Evolutionary conservation across 1,139 yeast genomes (phyloP).

Genomic region (Candida sanyaensis): DNA sequence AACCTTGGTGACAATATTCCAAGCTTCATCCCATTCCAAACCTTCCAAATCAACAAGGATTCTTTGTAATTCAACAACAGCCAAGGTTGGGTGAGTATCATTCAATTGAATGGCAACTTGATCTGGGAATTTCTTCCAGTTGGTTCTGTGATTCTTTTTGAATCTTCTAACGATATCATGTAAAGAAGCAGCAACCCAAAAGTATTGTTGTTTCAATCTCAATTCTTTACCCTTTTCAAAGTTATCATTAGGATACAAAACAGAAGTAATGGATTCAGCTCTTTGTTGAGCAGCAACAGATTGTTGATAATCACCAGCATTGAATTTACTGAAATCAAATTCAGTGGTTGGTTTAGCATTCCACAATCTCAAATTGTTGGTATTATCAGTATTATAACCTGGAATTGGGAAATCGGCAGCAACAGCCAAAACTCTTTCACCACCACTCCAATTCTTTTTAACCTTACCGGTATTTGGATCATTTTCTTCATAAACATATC

Average conservation of each 20-base stretch:
- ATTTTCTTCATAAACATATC: slow-evolving; percentile 66
- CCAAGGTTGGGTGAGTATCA: slow-evolving; percentile 94
- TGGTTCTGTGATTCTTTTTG: slow-evolving; percentile 67
- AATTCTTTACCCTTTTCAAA: slow-evolving; percentile 89
- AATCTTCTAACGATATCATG: slow-evolving; percentile 91
- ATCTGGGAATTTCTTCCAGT: slow-evolving; percentile 84
- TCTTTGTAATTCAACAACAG: slow-evolving; percentile 87
- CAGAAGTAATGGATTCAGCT: slow-evolving; percentile 92
- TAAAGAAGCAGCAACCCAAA: slow-evolving; percentile 95
- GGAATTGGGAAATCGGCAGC: slow-evolving; percentile 96
- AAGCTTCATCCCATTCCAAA: slow-evolving; percentile 79
- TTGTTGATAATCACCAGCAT: slow-evolving; percentile 86
- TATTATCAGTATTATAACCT: slow-evolving; percentile 80
- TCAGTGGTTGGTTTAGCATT: slow-evolving; percentile 87
- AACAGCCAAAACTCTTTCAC: slow-evolving; percentile 84
- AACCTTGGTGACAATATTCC: slow-evolving; percentile 78
- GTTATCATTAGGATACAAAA: slow-evolving; percentile 89
- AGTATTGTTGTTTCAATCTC: slow-evolving; percentile 92
- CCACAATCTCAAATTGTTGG: slow-evolving; percentile 91
- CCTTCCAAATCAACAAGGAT: slow-evolving; percentile 82
- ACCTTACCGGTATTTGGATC: slow-evolving; percentile 53
- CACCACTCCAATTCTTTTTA: slow-evolving; percentile 78
- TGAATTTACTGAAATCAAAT: slow-evolving; percentile 89
- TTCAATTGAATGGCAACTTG: slow-evolving; percentile 90
- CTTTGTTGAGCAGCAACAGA: slow-evolving; percentile 83